These are phyloP conservation scores for Suhomyces bolitotheri DNA, from an alignment of 1,139 yeast species.

Conservation along the genomic window DNA sequence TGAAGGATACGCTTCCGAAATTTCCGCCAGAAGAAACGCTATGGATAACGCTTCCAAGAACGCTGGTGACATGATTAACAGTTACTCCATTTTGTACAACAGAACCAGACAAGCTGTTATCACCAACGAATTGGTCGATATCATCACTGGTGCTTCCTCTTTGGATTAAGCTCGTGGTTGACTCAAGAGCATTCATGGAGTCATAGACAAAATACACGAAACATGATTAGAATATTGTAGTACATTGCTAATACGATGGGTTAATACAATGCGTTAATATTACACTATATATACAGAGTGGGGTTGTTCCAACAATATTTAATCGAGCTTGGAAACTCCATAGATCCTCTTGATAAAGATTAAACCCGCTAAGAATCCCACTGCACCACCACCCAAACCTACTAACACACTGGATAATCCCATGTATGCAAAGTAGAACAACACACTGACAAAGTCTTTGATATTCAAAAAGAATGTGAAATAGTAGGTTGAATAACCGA, in stretches of 20 bases:
- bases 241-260: not conserved
- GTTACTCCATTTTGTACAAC: slow-evolving; percentile 95
- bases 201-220: slow-evolving; percentile 12
- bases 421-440: slow-evolving; percentile 73
- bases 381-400: slow-evolving; percentile 74
- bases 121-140: slow-evolving; percentile 98
- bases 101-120: slow-evolving; percentile 99
- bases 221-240: slow-evolving; percentile 6
- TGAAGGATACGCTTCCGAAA: slow-evolving; percentile 97
- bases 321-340: slow-evolving; percentile 60
- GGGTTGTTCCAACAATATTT: slow-evolving; percentile 6
- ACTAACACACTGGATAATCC: slow-evolving; percentile 61
- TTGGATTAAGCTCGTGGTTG: slow-evolving; percentile 59
- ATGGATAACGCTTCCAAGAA: slow-evolving; percentile 99
- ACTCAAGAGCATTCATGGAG: slow-evolving; percentile 8
- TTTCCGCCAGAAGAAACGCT: slow-evolving; percentile 98
- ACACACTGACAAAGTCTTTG: slow-evolving; percentile 65
- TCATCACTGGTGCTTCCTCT: slow-evolving; percentile 99
- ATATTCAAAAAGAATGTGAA: slow-evolving; percentile 56
- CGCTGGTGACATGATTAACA: slow-evolving; percentile 98
- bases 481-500: slow-evolving; percentile 68
- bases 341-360: slow-evolving; percentile 60
- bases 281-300: slow-evolving; percentile 2
- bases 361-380: slow-evolving; percentile 67
- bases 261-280: too few relatives aligned